Percentiles rank a stretch among this genome's conserved stretches.
Evolutionary conservation across 768 basidiomycete genomes (phyloP).

Genomic region (Pleurotus pulmonarius): DNA sequence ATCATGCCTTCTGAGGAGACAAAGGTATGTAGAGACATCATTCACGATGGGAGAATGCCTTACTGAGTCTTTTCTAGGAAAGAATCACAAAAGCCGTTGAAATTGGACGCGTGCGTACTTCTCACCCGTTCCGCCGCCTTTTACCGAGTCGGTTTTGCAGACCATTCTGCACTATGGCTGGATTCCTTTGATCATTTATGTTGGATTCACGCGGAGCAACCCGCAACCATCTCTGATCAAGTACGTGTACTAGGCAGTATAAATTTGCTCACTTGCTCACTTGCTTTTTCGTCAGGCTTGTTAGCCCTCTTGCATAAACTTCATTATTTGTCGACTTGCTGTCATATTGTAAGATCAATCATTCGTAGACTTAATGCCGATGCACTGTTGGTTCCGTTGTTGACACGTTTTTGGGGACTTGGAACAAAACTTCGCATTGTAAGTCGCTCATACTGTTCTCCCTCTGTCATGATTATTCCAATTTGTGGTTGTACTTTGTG

Average conservation of each 20-base stretch:
- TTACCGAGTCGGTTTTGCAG: constrained; percentile 32
- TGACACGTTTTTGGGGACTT: no score
- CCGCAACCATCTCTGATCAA: constrained; percentile 95
- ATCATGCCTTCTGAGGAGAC: constrained; percentile 88
- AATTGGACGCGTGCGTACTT: constrained; percentile 65
- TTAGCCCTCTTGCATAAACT: constrained; percentile 85
- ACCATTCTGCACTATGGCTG: constrained; percentile 91
- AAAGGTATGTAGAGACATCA: constrained; percentile 48
- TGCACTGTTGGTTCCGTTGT: not conserved
- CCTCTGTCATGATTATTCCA: constrained; percentile 48
- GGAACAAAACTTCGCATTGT: no score
- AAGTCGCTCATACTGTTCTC: no score
- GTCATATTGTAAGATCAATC: constrained; percentile 16
- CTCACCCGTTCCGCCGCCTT: not conserved
- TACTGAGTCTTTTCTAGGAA: constrained; percentile 46
- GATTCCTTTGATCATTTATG: constrained; percentile 95
- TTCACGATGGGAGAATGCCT: not conserved
- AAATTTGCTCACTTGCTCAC: constrained; percentile 1
- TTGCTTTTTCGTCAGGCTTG: constrained; percentile 52
- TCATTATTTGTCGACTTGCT: not conserved
- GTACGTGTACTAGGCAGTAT: constrained; percentile 43
- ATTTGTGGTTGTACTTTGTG: constrained; percentile 58
- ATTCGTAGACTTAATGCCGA: constrained; percentile 19
- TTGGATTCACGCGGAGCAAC: constrained; percentile 89
- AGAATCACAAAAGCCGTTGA: constrained; percentile 80